Base-by-base conservation (phyloP, 129 eudicot species). In the Solidago caesia region DNA sequence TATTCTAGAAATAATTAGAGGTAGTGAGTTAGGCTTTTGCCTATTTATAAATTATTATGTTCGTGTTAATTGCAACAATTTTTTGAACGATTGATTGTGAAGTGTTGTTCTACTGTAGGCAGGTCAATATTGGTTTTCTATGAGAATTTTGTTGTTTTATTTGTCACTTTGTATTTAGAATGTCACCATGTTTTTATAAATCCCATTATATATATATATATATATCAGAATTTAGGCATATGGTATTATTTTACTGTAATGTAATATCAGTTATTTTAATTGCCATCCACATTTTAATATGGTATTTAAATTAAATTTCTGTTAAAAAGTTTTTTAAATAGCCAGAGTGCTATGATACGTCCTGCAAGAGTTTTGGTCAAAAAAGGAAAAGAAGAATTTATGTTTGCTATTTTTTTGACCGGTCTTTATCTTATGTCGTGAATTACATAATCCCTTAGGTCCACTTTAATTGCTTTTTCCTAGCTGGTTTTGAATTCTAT, bases 361-460 rank as follows among this genome's bases (percentile, higher is more conserved):
- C 49, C 3, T 44, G 49, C 70, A 65, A 65, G 70, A 56, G 55
- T 21, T 33, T 1, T 25, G 66, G 79, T 75, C 79, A 75, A 75
- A 26, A 73, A 75, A 75, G 79, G 43, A 12, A 75, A 75, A 75
- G 79, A 39, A 41, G 14, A 64, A 41, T 44, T 41, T 64, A 49
- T 75, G 78, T 74, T 62, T 33, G 48, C 63, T 46, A 63, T 62
- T 62, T 52, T 52, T 52, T 75, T 73, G 77, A 73, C 70, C 60
- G n/a, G 79, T 43, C 71, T 45, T 48, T 66, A 13, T 75, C 71
- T 49, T 65, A 52, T 64, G 79, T 75, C 72, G n/a, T 51, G 42
- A 42, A 16, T 64, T 65, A 49, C 56, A 14, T 65, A 52, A 43
- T 12, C 27, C 58, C 45, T 59, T 60, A 45, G 72, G 79, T 52